Evolutionary conservation across 2,329 filamentous ascomycete species (phyloP).

Genomic region (Hansfordia pulvinata): DNA sequence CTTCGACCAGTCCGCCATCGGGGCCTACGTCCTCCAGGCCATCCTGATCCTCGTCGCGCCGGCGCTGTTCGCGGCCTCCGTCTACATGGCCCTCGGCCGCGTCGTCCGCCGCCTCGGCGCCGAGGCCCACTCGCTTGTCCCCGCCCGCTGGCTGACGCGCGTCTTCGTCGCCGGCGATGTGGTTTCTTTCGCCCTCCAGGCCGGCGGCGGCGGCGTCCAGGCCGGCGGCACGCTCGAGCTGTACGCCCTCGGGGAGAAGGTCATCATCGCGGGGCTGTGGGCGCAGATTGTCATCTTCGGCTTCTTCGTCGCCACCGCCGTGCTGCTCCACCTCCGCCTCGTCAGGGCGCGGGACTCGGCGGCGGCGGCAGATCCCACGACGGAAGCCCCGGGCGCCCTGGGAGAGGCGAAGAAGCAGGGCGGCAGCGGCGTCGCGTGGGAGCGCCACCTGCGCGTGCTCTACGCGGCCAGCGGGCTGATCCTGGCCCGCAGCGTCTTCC

Average conservation of each 20-base stretch:
- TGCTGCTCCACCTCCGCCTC: slow-evolving; percentile 22
- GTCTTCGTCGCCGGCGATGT: slow-evolving; percentile 32
- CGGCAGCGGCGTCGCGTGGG: slow-evolving; percentile 3
- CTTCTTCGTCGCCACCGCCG: slow-evolving; percentile 29
- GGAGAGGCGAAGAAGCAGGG: background rate
- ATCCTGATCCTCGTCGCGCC: slow-evolving; percentile 10
- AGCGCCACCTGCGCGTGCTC: slow-evolving; percentile 16
- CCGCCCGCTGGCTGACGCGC: slow-evolving; percentile 23
- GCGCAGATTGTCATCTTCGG: slow-evolving; percentile 35
- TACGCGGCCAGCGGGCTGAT: slow-evolving; percentile 23
- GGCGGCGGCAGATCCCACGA: too few relatives aligned
- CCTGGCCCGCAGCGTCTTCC: slow-evolving; percentile 28
- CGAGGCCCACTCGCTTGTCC: slow-evolving; percentile 4
- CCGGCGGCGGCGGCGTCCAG: slow-evolving; percentile 18
- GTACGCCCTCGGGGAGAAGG: slow-evolving; percentile 20
- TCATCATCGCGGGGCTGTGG: slow-evolving; percentile 33
- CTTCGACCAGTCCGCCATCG: slow-evolving; percentile 3
- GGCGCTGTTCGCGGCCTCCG: slow-evolving; percentile 17
- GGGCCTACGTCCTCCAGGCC: slow-evolving; percentile 10
- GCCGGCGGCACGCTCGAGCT: slow-evolving; percentile 11
- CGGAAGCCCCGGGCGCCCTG: too few relatives aligned
- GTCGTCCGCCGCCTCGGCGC: slow-evolving; percentile 13
- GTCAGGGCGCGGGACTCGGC: too few relatives aligned
- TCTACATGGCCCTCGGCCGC: slow-evolving; percentile 24
- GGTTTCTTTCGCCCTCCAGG: slow-evolving; percentile 27